A percentile compares a stretch with the other conserved stretches of the same genome.
Conservation (phyloP, 257 asterid species). For the Fraxinus excelsior region DNA sequence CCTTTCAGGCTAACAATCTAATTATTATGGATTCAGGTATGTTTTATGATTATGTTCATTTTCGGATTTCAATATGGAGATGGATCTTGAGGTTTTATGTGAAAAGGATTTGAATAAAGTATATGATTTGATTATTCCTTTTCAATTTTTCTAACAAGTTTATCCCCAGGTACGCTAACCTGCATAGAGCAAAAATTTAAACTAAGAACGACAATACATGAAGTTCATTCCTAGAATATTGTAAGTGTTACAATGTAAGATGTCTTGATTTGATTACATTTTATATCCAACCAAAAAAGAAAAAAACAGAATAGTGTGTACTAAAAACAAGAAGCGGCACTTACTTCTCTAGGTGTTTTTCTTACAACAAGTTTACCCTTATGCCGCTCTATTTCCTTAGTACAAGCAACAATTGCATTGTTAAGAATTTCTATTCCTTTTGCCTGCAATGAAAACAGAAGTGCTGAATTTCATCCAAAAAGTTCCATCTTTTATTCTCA, state of each 20-base stretch:
- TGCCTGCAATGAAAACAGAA: slow-evolving; percentile 52
- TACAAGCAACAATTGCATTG: slow-evolving; percentile 87
- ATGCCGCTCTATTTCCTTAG: slow-evolving; percentile 66
- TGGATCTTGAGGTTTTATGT: no score
- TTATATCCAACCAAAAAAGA: not conserved
- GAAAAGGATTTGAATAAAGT: no score
- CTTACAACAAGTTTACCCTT: not conserved
- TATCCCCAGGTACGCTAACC: not conserved
- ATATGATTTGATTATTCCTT: no score
- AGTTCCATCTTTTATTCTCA: not conserved
- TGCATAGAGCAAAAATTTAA: not conserved
- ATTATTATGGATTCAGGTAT: no score
- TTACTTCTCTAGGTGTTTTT: not conserved
- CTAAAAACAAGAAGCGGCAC: not conserved
- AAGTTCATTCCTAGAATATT: not conserved
- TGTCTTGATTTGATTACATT: no score
- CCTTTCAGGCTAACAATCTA: no score
- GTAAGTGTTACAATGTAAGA: no score
- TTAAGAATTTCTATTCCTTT: slow-evolving; percentile 80
- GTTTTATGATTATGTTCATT: no score
- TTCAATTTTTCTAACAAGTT: no score
- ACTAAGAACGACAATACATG: not conserved
- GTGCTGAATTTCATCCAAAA: not conserved
- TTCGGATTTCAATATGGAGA: no score
- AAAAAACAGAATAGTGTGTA: not conserved